Base-by-base conservation (phyloP, 805 yeast genomes). In the Lipomyces spencermartinsiae region DNA sequence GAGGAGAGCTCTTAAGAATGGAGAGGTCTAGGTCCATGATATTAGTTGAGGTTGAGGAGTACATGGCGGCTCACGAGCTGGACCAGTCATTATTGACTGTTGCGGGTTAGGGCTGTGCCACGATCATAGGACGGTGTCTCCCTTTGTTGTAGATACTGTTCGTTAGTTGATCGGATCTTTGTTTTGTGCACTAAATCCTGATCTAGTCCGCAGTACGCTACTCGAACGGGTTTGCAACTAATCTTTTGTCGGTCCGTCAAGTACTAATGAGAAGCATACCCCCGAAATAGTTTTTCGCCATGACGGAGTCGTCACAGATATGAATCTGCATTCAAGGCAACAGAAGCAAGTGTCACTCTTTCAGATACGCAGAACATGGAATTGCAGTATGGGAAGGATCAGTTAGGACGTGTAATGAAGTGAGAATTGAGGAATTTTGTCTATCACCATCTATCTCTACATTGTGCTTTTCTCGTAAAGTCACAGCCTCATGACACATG, bases 381-480 rank as follows among this genome's bases (percentile, higher is more conserved):
- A 25, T 25, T 25, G 29, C 29, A 25, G 29, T 25, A 25, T 25
- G 29, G 29, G 29, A 25, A 25, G 29, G 3, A 25, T 25, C 29
- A 25, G 53, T 49, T 49, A 12, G 53, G 53, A 49, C 22, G 53
- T 49, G 53, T 22, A 49, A 49, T 49, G 53, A 49, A 49, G 53
- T 6, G 12, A 49, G 53, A 49, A 49, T 49, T 49, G n/a, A 49
- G 53, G 53, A 49, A 39, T 2, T 49, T 49, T 49, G 53, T 49
- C 53, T 49, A 49, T 49, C 56, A 51, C 19, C 55, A 51, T 51
- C 56, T 22, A 51, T 51, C 56, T 51, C 56, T 51, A 51, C 25
- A 51, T 51, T 51, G 56, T 51, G 31, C 56, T 19, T 51, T 51
- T 51, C 56, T 51, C 56, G 56, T 29, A 22, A 51, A 51, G 56